phyloP scores from a whole-genome alignment of 2,329 filamentous ascomycete genomes.

The Teratosphaeriaceae sp. region DNA sequence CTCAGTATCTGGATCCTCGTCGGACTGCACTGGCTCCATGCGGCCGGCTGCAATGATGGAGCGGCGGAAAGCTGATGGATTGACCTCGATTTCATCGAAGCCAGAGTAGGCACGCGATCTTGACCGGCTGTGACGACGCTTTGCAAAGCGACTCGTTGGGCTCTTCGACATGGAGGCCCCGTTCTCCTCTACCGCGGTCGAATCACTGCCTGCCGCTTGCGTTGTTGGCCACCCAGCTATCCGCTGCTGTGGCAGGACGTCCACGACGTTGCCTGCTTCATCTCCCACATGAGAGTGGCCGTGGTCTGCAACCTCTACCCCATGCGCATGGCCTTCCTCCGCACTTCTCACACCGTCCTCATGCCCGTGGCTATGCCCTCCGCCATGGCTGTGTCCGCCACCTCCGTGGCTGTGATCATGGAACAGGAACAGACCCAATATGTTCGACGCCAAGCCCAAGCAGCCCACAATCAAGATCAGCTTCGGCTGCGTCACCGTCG shows the following conservation, averaged over 20 bases:
- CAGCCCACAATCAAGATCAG: constrained; percentile 87
- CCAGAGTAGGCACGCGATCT: constrained; percentile 48
- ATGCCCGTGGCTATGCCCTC: constrained; percentile 31
- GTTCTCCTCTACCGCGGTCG: constrained; percentile 22
- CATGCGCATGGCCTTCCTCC: constrained; percentile 45
- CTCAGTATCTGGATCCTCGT: constrained; percentile 51
- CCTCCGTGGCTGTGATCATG: constrained; percentile 89
- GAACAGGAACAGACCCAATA: constrained; percentile 82
- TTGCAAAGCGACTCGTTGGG: constrained; percentile 32
- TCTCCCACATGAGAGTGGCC: constrained; percentile 45
- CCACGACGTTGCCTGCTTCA: constrained; percentile 52
- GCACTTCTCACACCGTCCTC: constrained; percentile 39
- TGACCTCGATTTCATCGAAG: constrained; percentile 69
- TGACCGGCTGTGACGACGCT: constrained; percentile 56
- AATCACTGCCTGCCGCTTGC: constrained; percentile 22
- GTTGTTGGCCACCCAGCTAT: constrained; percentile 45
- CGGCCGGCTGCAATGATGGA: constrained; percentile 84
- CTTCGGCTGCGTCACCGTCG: constrained; percentile 75
- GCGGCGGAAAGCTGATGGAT: constrained; percentile 84
- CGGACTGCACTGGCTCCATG: constrained; percentile 49
- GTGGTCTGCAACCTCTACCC: constrained; percentile 32
- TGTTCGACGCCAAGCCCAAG: constrained; percentile 78
- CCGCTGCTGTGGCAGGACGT: constrained; percentile 57
- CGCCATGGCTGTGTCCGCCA: constrained; percentile 51
- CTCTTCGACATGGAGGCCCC: constrained; percentile 11